Evolutionary conservation across 2,329 filamentous ascomycete species (phyloP), one percentile per base, ranked within the genome.

Genomic region (Rugonectria rugulosa): DNA sequence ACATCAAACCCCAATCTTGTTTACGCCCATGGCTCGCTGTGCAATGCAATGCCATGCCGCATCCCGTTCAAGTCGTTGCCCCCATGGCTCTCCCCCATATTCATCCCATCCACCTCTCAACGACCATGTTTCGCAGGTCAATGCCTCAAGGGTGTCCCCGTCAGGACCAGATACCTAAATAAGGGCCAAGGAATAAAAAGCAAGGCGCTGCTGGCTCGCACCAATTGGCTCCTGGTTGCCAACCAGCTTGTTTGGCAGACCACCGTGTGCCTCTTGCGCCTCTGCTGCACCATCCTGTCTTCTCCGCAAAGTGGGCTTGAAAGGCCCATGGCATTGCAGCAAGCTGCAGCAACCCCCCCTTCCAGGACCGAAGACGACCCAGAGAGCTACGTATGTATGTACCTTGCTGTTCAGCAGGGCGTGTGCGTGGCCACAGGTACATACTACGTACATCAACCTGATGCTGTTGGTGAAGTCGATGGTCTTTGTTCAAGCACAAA

Each of bases 201-300:
- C 41, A 51, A 56, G 29, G 36, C 34, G 41, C 42, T 23, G 46
- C 20, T 20, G 21, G 34, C 21, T 44, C 15, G 38, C 53, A 50
- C 53, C 53, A 56, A 50, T 50, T 34, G 46, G 34, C 40, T 45
- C 40, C 5, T 21, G 38, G 14, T 37, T 36, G 20, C 53, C 53
- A 41, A 51, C 46, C 41, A 50, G 53, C 45, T 34, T 44, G 19
- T 49, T 34, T 50, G 40, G 40, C 24, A 38, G 27, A 20, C 46
- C 53, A 56, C 47, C 53, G 46, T 56, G 53, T 41, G 29, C 45
- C 51, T 53, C 26, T 56, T 56, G 34, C 41, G 23, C 36, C 52
- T 34, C 40, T 42, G 20, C 34, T 56, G 53, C 27, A 20, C 21
- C 40, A 29, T 42, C 29, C 40, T 50, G 53, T 41, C 45, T 19